phyloP scores from a whole-genome alignment of 2,329 filamentous ascomycete genomes.

The Microsporum audouinii region DNA sequence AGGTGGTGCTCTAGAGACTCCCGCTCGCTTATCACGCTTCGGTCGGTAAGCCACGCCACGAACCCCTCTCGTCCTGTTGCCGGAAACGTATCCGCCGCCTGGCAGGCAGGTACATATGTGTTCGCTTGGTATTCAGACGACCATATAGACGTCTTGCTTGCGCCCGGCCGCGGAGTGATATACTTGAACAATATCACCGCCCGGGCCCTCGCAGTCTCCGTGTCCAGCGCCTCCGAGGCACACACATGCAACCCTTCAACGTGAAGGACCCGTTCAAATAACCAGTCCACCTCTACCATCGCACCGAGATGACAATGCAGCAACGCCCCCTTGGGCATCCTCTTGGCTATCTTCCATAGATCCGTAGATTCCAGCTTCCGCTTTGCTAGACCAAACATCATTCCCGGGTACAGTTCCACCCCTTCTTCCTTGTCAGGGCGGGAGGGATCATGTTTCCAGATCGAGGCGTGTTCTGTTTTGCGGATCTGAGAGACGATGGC shows the following conservation, averaged over 20 bases:
- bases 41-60: conserved; percentile 60
- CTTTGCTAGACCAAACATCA: conserved; percentile 86
- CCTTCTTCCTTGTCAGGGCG: conserved; percentile 54
- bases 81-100: conserved; percentile 64
- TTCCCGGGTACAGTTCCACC: conserved; percentile 65
- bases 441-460: conserved; percentile 50
- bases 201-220: conserved; percentile 42
- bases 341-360: conserved; percentile 72
- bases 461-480: conserved; percentile 58
- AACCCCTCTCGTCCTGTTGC: conserved; percentile 61
- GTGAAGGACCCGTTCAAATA: conserved; percentile 58
- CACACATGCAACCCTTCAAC: conserved; percentile 63
- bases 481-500: conserved; percentile 71
- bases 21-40: conserved; percentile 58
- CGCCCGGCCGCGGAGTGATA: conserved; percentile 19
- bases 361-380: conserved; percentile 73
- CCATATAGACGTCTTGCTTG: conserved; percentile 50
- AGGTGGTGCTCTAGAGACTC: conserved; percentile 72
- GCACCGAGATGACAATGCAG: conserved; percentile 83
- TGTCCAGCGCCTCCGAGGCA: conserved; percentile 47
- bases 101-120: conserved; percentile 46
- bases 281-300: conserved; percentile 76
- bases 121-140: conserved; percentile 48
- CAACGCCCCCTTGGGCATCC: conserved; percentile 75
- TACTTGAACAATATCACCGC: conserved; percentile 51